Conservation (phyloP, 495 filamentous ascomycete species). For the Parmelia sp. region DNA sequence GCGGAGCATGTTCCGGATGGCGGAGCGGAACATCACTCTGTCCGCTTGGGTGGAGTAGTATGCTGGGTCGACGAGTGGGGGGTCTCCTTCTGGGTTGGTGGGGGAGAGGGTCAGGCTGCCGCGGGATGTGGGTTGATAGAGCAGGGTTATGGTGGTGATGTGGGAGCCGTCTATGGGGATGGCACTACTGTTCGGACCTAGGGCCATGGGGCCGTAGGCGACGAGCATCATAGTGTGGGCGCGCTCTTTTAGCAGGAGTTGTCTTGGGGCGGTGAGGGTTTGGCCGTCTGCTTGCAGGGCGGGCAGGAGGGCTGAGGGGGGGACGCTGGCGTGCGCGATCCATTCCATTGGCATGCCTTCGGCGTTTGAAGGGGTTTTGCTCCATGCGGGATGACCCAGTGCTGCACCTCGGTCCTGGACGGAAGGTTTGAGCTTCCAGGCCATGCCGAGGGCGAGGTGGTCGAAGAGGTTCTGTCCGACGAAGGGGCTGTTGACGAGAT, state of each 20-base stretch:
- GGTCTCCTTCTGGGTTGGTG: not conserved
- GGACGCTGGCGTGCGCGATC: not conserved
- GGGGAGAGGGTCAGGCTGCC: conserved; percentile 12
- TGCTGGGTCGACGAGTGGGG: conserved; percentile 10
- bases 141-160: conserved; percentile 5
- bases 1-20: conserved; percentile 21
- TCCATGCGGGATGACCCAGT: conserved; percentile 31
- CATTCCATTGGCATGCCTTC: conserved; percentile 5
- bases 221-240: conserved; percentile 26
- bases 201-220: conserved; percentile 31
- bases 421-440: conserved; percentile 33
- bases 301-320: not conserved
- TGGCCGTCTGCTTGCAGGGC: not conserved
- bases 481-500: conserved; percentile 34
- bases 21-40: conserved; percentile 26
- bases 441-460: conserved; percentile 29
- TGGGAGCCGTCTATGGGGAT: conserved; percentile 24
- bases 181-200: not conserved
- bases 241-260: conserved; percentile 2
- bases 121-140: conserved; percentile 17
- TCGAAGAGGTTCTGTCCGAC: conserved; percentile 45
- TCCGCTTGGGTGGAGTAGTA: conserved; percentile 30
- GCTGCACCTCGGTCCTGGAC: conserved; percentile 30
- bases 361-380: not conserved
- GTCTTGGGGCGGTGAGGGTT: not conserved